Evolutionary conservation across 768 basidiomycete species (phyloP).

Genomic region (Fistulinella prunicolor): DNA sequence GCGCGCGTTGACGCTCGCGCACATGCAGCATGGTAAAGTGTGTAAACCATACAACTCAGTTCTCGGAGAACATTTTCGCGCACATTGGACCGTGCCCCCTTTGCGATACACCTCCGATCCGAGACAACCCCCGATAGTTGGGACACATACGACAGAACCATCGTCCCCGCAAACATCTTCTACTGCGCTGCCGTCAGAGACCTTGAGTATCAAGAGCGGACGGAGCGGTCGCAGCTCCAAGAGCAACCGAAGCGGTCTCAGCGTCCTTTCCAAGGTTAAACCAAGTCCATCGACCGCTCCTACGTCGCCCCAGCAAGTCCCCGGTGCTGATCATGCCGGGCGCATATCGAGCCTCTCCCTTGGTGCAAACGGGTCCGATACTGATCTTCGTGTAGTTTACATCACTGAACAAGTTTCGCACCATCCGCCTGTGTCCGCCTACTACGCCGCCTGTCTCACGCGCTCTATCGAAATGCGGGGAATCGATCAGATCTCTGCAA

Average conservation of each 20-base stretch:
- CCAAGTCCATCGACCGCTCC: slow-evolving; percentile 32
- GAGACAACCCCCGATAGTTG: slow-evolving; percentile 44
- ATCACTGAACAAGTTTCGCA: slow-evolving; percentile 95
- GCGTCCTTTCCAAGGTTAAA: slow-evolving; percentile 50
- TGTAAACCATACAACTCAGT: slow-evolving; percentile 93
- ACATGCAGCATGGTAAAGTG: slow-evolving; percentile 75
- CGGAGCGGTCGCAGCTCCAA: slow-evolving; percentile 55
- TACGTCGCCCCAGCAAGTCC: slow-evolving; percentile 46
- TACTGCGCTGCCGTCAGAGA: slow-evolving; percentile 38
- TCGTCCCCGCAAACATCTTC: slow-evolving; percentile 25
- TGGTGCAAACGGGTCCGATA: slow-evolving; percentile 30
- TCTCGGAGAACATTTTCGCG: slow-evolving; percentile 84
- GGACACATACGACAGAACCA: slow-evolving; percentile 36
- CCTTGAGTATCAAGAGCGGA: slow-evolving; percentile 48
- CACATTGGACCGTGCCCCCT: slow-evolving; percentile 81
- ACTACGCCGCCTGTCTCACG: slow-evolving; percentile 72
- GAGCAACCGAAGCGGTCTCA: slow-evolving; percentile 57
- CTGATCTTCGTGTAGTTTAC: slow-evolving; percentile 64
- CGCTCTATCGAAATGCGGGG: slow-evolving; percentile 71
- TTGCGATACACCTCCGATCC: slow-evolving; percentile 49
- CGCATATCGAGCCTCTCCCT: slow-evolving; percentile 64
- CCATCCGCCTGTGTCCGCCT: slow-evolving; percentile 93
- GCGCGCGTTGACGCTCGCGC: slow-evolving; percentile 2
- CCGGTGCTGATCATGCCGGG: slow-evolving; percentile 43
- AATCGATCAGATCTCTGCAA: slow-evolving; percentile 91